Evolutionary conservation across 768 basidiomycete genomes (phyloP), one percentile per base, ranked within the genome.

Genomic region (Sarcodon sp.): DNA sequence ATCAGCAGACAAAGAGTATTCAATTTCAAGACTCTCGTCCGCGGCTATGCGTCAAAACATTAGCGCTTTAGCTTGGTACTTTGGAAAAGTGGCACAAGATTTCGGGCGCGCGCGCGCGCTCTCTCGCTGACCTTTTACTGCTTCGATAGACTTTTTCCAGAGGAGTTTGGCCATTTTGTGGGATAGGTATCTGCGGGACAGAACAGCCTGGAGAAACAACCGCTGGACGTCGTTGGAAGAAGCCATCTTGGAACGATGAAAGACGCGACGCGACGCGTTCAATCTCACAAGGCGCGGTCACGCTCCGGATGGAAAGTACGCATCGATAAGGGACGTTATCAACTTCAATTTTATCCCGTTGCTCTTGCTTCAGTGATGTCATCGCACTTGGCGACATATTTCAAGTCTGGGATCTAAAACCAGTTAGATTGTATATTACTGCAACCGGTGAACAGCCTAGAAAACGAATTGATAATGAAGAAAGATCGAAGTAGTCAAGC

Each of bases 181-280:
- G n/a, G 86, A 77, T 4, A 91, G 61, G 7, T 79, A 63, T 12
- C 80, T 73, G 13, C 87, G 73, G 16, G 87, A 86, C 21, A 91
- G 65, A 16, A 89, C 65, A 0, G 84, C 77, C 53, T 92, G 89
- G 15, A 91, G 72, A 55, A 87, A 91, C 43, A 92, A 73, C 35
- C 79, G 76, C 52, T 79, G 76, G 4, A 86, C 79, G 59, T 89
- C 85, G 60, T 66, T 65, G n/a, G 75, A 55, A 35, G 69, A 67
- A 37, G 69, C 71, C 68, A 77, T 69, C 44, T 56, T 59, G 46
- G 50, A 52, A 33, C 35, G 31, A 52, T 41, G 39, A 38, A 50
- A 16, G 46, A 47, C 36, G 54, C 53, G 56, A 51, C 55, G 50
- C 50, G 54, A 55, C 62, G 61, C 59, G 58, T 53, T 47, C 47